Evolutionary conservation across 2,329 filamentous ascomycete species (phyloP).

Genomic region (Chalaropsis ovoidea): DNA sequence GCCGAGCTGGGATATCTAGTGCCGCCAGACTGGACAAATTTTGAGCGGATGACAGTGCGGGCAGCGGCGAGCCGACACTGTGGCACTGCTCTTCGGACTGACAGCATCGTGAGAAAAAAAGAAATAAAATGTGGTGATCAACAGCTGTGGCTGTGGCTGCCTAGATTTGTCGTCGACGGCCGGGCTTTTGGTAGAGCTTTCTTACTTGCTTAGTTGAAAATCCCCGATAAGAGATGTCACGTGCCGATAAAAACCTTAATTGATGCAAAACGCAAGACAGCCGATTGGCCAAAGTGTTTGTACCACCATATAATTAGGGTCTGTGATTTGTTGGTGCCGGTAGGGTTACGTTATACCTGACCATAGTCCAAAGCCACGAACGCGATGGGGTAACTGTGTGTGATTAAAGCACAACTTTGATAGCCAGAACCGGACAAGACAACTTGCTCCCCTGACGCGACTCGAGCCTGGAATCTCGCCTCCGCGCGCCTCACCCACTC

Average conservation of each 20-base stretch:
- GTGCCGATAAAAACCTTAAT: slow-evolving; percentile 20
- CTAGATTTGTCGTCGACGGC: not conserved
- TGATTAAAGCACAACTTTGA: slow-evolving; percentile 15
- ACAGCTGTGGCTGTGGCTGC: not conserved
- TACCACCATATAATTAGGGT: not conserved
- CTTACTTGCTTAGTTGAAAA: slow-evolving; percentile 4
- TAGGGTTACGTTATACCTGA: not conserved
- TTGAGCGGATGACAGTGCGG: not conserved
- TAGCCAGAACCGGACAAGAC: not conserved
- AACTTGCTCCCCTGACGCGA: not conserved
- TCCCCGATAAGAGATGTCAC: slow-evolving; percentile 16
- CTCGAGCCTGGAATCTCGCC: not conserved
- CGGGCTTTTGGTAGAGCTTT: slow-evolving; percentile 15
- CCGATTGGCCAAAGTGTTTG: slow-evolving; percentile 11
- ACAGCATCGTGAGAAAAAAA: slow-evolving; percentile 16
- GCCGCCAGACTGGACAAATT: not conserved
- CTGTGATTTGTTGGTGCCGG: not conserved
- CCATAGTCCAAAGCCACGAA: not conserved
- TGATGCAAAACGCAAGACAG: not conserved
- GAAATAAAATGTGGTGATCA: too few species aligned
- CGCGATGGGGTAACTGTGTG: slow-evolving; percentile 1
- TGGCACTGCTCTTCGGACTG: slow-evolving; percentile 12
- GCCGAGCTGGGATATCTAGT: not conserved
- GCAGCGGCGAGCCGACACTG: not conserved
- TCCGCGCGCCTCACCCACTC: slow-evolving; percentile 28